Conservation (phyloP, 768 basidiomycete species). For the Lentinula guzmanii region DNA sequence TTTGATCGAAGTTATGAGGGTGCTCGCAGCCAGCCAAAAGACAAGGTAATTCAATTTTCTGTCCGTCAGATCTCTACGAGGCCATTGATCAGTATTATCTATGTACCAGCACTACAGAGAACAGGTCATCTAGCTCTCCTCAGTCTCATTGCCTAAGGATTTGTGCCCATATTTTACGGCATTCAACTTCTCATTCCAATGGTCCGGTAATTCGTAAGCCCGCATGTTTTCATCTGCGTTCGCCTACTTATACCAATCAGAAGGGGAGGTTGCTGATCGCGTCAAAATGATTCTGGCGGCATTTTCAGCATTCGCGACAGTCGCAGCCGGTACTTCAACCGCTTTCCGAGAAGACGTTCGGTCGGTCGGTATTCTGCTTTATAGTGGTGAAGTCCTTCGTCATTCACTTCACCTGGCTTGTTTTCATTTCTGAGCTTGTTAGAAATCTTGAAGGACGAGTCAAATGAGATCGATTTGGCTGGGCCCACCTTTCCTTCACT, state of each 20-base stretch:
- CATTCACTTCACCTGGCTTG: not conserved
- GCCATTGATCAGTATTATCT: not conserved
- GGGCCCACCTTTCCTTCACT: slow-evolving; percentile 77
- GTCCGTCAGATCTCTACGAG: not conserved
- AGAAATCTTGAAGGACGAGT: slow-evolving; percentile 87
- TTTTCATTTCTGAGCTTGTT: slow-evolving; percentile 9
- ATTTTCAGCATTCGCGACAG: slow-evolving; percentile 53
- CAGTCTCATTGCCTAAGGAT: slow-evolving; percentile 74
- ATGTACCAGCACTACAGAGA: slow-evolving; percentile 23
- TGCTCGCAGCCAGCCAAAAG: slow-evolving; percentile 44
- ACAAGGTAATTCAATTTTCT: not conserved
- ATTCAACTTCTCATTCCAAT: slow-evolving; percentile 54
- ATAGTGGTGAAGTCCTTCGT: slow-evolving; percentile 48
- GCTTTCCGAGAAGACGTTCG: slow-evolving; percentile 69
- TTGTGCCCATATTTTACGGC: slow-evolving; percentile 74
- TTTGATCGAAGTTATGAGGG: slow-evolving; percentile 62
- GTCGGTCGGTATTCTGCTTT: slow-evolving; percentile 73
- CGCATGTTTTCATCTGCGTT: not conserved
- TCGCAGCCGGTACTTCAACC: slow-evolving; percentile 52
- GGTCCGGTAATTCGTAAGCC: slow-evolving; percentile 47
- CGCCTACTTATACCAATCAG: slow-evolving; percentile 21
- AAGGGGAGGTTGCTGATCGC: slow-evolving; percentile 50
- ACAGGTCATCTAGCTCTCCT: slow-evolving; percentile 36
- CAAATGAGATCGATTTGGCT: slow-evolving; percentile 69
- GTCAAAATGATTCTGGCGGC: slow-evolving; percentile 58